Evolutionary conservation across 371 early-diverging fungal species (phyloP), one percentile per base, ranked within the genome.

Genomic region (Funneliformis caledonium): DNA sequence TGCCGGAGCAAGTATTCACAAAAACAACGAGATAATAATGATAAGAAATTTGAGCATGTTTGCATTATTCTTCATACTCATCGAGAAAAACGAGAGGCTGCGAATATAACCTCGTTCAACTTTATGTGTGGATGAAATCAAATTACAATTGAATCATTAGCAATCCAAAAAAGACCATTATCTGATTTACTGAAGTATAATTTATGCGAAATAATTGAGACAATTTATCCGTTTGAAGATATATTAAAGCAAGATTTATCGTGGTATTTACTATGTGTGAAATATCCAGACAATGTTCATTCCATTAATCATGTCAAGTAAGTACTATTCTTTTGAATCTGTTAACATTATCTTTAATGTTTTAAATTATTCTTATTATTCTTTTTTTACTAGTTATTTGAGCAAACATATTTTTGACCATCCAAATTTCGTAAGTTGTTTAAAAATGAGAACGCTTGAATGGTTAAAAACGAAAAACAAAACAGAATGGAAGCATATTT

Each of bases 41-140:
- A 70, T 3, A 14, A 12, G n/a, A 14, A 14, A 5, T 10, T 16
- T 19, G 73, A 80, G 47, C 74, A 74, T 74, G 80, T n/a, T 11
- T 80, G 80, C 33, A 80, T 80, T 42, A 80, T 80, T 42, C 37
- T 80, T 16, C 80, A 80, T 61, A 72, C 42, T 72, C 80, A 80
- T 56, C 12, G 80, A 16, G 75, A 59, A 45, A 62, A 33, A 2
- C 37, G 11, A 37, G 0, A 10, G 4, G 33, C 14, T 26, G 26
- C 7, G 6, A 61, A 50, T n/a, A 10, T 31, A 16, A 8, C 12
- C 7, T 73, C 47, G 4, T 80, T 70, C 26, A 65, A 80, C 50
- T 80, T 80, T 37, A 70, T 80, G 62, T 72, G 80, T 45, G 80
- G 74, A 22, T 80, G 80, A 73, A 26, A 76, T 22, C 73, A 80